Percentiles rank a stretch among this genome's conserved stretches.
Conservation (phyloP, 495 filamentous ascomycete species). For the Corynascus novoguineensis region DNA sequence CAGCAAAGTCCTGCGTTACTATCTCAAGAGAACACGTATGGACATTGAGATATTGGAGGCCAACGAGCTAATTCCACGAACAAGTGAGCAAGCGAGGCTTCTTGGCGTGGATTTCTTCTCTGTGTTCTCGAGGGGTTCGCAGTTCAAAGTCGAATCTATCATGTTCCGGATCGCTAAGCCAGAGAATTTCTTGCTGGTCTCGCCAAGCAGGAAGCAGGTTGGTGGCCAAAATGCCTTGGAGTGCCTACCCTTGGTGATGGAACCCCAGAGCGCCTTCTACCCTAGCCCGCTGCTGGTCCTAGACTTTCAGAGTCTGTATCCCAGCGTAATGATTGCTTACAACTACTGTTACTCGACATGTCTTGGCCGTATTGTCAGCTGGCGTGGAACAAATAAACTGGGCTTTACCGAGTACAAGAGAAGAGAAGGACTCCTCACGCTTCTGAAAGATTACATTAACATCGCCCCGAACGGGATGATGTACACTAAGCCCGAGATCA, state of each 20-base stretch:
- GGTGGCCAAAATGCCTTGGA: constrained; percentile 92
- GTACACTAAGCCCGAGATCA: constrained; percentile 78
- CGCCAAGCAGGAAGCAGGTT: constrained; percentile 85
- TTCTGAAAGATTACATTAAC: constrained; percentile 83
- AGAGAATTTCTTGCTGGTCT: constrained; percentile 86
- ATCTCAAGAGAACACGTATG: constrained; percentile 67
- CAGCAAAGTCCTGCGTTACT: constrained; percentile 72
- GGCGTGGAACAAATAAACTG: constrained; percentile 92
- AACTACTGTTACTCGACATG: constrained; percentile 99
- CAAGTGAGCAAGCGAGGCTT: constrained; percentile 89
- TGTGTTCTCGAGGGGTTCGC: constrained; percentile 87
- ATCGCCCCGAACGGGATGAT: constrained; percentile 95
- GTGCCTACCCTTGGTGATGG: constrained; percentile 94
- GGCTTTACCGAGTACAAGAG: constrained; percentile 82
- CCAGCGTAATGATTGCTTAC: constrained; percentile 97
- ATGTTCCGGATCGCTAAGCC: constrained; percentile 99
- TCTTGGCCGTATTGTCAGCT: constrained; percentile 74
- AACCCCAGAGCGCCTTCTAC: constrained; percentile 93
- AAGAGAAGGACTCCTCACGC: constrained; percentile 63
- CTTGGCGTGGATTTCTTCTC: constrained; percentile 95
- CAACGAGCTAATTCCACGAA: constrained; percentile 82
- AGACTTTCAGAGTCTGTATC: constrained; percentile 95
- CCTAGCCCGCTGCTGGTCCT: constrained; percentile 82
- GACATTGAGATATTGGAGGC: constrained; percentile 87
- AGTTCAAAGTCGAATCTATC: constrained; percentile 96